Evolutionary conservation across 768 basidiomycete genomes (phyloP).

Genomic region (Leccinum rimulosum): DNA sequence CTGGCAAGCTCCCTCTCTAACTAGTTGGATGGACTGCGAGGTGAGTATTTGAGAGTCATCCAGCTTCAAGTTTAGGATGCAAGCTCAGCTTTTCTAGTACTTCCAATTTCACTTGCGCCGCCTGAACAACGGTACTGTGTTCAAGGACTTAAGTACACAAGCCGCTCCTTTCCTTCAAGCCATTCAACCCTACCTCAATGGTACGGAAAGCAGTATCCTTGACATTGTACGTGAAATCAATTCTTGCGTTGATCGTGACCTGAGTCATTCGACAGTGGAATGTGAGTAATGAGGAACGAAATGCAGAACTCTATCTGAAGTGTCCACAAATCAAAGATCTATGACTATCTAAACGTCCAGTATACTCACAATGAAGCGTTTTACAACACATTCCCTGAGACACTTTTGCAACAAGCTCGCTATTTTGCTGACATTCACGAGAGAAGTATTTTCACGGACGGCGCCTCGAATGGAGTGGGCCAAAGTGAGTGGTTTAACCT

Average conservation of each 20-base stretch:
- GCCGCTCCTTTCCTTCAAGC: conserved; percentile 65
- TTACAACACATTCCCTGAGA: conserved; percentile 66
- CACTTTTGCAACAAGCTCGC: conserved; percentile 67
- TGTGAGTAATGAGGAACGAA: conserved; percentile 40
- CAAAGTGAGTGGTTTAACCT: conserved; percentile 54
- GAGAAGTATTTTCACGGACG: conserved; percentile 66
- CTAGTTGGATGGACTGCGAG: conserved; percentile 70
- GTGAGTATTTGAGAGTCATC: conserved; percentile 24
- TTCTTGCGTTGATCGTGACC: conserved; percentile 5
- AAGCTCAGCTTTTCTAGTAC: conserved; percentile 16
- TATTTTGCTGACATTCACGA: conserved; percentile 78
- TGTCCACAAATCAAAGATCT: conserved; percentile 45
- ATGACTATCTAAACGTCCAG: conserved; percentile 74
- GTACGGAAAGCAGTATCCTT: conserved; percentile 57
- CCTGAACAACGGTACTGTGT: conserved; percentile 33
- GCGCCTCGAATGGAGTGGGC: conserved; percentile 57
- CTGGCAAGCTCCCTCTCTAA: conserved; percentile 57
- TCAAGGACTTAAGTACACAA: conserved; percentile 52
- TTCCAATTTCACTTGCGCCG: conserved; percentile 27
- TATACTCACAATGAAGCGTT: conserved; percentile 80
- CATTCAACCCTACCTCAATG: conserved; percentile 65
- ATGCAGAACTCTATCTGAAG: neutral
- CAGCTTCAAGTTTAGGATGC: neutral
- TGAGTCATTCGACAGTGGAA: conserved; percentile 55
- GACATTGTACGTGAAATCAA: conserved; percentile 53